Percentiles rank a stretch among this genome's conserved stretches.
These are phyloP conservation scores for Somion occarium DNA, from an alignment of 1,284 basidiomycete genomes.

Conservation along the genomic window DNA sequence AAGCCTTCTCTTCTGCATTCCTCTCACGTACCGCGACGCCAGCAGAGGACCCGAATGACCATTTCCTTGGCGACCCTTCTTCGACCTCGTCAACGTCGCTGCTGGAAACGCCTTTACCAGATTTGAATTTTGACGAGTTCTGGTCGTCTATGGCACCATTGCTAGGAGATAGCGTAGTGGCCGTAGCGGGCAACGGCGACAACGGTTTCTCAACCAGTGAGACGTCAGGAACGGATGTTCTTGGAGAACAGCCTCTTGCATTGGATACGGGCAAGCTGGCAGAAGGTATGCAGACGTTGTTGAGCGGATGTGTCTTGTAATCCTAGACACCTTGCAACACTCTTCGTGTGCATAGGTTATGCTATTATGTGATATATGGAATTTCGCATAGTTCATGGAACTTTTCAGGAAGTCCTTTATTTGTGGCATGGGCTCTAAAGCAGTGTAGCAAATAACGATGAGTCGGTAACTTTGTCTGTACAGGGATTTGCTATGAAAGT, in stretches of 20 bases:
- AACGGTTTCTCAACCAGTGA: not conserved
- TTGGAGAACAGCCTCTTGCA: not conserved
- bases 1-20: constrained; percentile 5
- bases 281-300: constrained; percentile 16
- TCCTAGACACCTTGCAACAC: too few relatives aligned
- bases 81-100: not conserved
- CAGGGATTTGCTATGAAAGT: too few relatives aligned
- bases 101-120: constrained; percentile 2
- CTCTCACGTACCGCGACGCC: not conserved
- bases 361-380: too few relatives aligned
- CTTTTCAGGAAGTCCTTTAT: too few relatives aligned
- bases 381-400: too few relatives aligned
- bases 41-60: not conserved
- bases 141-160: constrained; percentile 23
- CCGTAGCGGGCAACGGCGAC: not conserved
- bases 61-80: not conserved
- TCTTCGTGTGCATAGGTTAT: too few relatives aligned
- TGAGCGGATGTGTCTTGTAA: constrained; percentile 18
- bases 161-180: constrained; percentile 15
- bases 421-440: too few relatives aligned
- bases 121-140: constrained; percentile 22
- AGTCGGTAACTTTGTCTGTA: too few relatives aligned
- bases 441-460: too few relatives aligned
- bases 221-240: not conserved
- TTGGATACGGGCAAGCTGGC: constrained; percentile 15